phyloP scores from a whole-genome alignment of 2,329 filamentous ascomycete genomes.

The Leptographium galeiforme region DNA sequence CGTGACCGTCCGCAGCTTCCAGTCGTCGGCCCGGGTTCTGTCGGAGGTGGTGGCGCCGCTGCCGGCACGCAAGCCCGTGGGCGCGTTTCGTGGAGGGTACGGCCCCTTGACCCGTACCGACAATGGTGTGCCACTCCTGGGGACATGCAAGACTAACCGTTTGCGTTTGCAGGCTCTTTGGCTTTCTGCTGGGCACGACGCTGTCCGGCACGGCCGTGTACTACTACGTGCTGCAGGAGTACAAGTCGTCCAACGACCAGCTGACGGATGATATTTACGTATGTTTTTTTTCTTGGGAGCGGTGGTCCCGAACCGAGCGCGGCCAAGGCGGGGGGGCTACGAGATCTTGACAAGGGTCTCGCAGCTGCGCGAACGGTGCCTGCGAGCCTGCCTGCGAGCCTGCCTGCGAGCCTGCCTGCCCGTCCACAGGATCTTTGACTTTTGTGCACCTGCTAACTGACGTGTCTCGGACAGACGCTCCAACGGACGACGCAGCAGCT shows the following conservation, averaged over 20 bases:
- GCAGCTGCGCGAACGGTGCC: too few species aligned
- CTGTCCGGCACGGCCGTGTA: constrained; percentile 72
- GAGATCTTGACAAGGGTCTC: too few species aligned
- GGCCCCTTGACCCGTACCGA: not conserved
- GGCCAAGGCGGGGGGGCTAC: too few species aligned
- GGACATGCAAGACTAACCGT: not conserved
- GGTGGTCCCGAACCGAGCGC: too few species aligned
- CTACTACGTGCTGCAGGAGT: constrained; percentile 86
- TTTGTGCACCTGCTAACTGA: not conserved
- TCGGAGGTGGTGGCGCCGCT: constrained; percentile 32
- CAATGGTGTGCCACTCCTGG: not conserved
- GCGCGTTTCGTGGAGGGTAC: constrained; percentile 49
- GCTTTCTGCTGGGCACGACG: constrained; percentile 77
- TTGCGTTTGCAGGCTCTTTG: constrained; percentile 58
- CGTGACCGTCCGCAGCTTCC: constrained; percentile 27
- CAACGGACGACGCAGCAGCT: constrained; percentile 79
- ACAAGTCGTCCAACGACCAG: constrained; percentile 84
- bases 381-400: too few species aligned
- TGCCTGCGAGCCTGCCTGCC: too few species aligned
- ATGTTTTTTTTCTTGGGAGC: constrained; percentile 15
- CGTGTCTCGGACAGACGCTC: constrained; percentile 46
- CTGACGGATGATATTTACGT: constrained; percentile 89
- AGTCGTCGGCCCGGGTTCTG: constrained; percentile 32
- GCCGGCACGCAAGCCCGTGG: constrained; percentile 43
- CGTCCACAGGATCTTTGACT: not conserved